A percentile compares a stretch with the other conserved stretches of the same genome.
These are phyloP conservation scores for Straminergon stramineum DNA, from an alignment of 225 moss, liverwort and hornwort species.

Conservation along the genomic window DNA sequence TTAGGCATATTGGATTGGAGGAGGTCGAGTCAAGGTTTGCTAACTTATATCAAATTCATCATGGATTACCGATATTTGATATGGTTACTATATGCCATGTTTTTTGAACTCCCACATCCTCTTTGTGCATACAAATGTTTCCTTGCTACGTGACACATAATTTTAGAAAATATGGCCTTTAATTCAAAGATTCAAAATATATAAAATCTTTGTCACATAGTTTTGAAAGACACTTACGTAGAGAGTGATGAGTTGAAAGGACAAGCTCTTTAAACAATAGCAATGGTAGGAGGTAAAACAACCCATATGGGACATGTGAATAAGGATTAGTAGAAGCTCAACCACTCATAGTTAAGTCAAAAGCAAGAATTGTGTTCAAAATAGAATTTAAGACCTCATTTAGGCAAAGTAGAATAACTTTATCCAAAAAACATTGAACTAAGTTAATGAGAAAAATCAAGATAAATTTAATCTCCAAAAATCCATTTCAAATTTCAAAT, in stretches of 20 bases:
- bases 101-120: too few species aligned
- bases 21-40: background rate
- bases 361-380: background rate
- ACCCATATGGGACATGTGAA: background rate
- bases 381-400: background rate
- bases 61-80: background rate
- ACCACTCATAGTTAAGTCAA: background rate
- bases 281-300: background rate
- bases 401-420: background rate
- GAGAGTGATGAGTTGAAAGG: background rate
- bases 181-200: too few species aligned
- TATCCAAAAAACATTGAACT: background rate
- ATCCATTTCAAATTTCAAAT: fast-evolving
- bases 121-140: too few species aligned
- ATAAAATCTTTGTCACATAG: fast-evolving
- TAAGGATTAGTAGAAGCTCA: background rate
- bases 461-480: background rate
- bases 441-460: background rate
- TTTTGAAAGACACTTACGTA: too few species aligned
- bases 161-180: too few species aligned
- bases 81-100: too few species aligned
- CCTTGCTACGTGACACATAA: too few species aligned
- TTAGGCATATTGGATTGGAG: background rate
- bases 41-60: too few species aligned
- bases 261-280: background rate